A percentile compares a stretch with the other conserved stretches of the same genome.
These are phyloP conservation scores for Metschnikowia dekortorum DNA, from an alignment of 805 yeast species.

Conservation along the genomic window DNA sequence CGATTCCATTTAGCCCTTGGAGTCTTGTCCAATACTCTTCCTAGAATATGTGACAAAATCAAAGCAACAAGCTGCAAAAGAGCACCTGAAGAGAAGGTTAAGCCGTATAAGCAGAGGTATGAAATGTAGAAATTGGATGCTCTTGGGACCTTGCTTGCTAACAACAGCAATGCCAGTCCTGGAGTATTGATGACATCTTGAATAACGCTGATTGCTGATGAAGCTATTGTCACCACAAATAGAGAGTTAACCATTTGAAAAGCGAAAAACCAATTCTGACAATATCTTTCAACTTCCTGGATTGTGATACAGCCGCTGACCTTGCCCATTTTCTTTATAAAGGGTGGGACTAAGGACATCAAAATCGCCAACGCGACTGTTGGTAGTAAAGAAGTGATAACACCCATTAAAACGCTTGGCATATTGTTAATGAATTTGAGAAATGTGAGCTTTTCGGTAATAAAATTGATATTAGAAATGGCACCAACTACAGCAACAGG, in stretches of 20 bases:
- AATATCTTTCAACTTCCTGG: slow-evolving; percentile 72
- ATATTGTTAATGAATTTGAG: slow-evolving; percentile 70
- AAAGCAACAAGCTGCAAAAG: slow-evolving; percentile 72
- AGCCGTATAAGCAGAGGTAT: slow-evolving; percentile 77
- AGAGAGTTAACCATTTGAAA: slow-evolving; percentile 90
- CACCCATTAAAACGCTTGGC: slow-evolving; percentile 69
- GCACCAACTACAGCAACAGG: slow-evolving; percentile 98
- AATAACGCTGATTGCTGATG: slow-evolving; percentile 75
- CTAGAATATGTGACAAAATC: slow-evolving; percentile 65
- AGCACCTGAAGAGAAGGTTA: slow-evolving; percentile 70
- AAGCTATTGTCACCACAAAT: slow-evolving; percentile 75
- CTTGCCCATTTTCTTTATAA: slow-evolving; percentile 73
- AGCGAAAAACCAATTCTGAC: slow-evolving; percentile 85
- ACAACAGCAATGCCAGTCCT: slow-evolving; percentile 60
- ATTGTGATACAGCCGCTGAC: slow-evolving; percentile 66
- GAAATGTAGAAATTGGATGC: slow-evolving; percentile 88
- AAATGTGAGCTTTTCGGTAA: slow-evolving; percentile 69
- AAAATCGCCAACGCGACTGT: slow-evolving; percentile 73
- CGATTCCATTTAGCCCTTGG: slow-evolving; percentile 92
- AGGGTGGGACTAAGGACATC: slow-evolving; percentile 83
- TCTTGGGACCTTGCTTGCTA: slow-evolving; percentile 77
- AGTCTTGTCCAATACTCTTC: slow-evolving; percentile 71
- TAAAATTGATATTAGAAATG: slow-evolving; percentile 77
- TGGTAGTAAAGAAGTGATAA: slow-evolving; percentile 85
- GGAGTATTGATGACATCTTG: slow-evolving; percentile 68